Evolutionary conservation across 169 alveolate genomes (phyloP).

Genomic region (Cryptosporidium ryanae): DNA sequence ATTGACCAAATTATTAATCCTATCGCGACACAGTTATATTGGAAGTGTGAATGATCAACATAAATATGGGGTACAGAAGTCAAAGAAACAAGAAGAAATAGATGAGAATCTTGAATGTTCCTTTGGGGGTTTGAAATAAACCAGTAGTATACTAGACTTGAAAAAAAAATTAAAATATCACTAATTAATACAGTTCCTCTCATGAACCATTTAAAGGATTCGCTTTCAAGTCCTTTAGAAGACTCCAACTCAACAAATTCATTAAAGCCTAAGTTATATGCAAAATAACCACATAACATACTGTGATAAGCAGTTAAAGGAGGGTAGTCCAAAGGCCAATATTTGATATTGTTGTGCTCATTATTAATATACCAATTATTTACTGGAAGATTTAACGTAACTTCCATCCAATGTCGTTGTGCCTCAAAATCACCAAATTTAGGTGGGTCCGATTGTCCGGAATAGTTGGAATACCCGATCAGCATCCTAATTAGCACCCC

Average conservation of each 20-base stretch:
- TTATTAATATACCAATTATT: constrained; percentile 80
- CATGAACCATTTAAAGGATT: constrained; percentile 84
- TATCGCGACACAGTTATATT: constrained; percentile 88
- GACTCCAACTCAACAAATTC: constrained; percentile 80
- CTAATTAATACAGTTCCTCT: constrained; percentile 86
- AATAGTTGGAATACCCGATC: constrained; percentile 61
- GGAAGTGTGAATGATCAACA: constrained; percentile 93
- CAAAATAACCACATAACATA: constrained; percentile 62
- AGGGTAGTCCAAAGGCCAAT: constrained; percentile 93
- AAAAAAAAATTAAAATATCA: constrained; percentile 84
- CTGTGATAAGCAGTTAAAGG: constrained; percentile 92
- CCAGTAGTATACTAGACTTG: constrained; percentile 77
- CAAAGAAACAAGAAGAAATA: constrained; percentile 70
- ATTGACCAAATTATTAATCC: constrained; percentile 88
- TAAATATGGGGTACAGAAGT: constrained; percentile 83
- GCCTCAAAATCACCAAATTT: constrained; percentile 92
- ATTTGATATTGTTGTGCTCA: constrained; percentile 80
- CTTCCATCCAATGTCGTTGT: constrained; percentile 93
- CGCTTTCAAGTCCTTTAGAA: constrained; percentile 87
- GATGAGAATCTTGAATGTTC: constrained; percentile 28
- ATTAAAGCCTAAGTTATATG: constrained; percentile 78
- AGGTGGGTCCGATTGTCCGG: constrained; percentile 84
- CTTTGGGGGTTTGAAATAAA: constrained; percentile 37
- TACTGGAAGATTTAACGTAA: constrained; percentile 81
- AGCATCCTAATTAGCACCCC: constrained; percentile 73